phyloP scores from a whole-genome alignment of 2,329 filamentous ascomycete genomes.

The Didymella sp. region DNA sequence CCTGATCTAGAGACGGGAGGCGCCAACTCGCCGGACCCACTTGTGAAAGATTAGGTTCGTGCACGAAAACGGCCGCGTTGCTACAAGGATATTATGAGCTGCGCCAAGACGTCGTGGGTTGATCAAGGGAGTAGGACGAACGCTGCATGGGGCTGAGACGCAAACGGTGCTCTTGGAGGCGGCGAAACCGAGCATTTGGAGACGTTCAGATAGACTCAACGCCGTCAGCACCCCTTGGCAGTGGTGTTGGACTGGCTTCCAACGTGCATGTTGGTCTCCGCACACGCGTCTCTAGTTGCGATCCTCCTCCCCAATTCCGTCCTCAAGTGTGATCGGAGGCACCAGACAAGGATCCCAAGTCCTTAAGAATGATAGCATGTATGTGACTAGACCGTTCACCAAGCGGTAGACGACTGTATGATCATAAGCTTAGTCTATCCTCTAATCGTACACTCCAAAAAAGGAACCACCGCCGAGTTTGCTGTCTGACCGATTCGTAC shows the following conservation, averaged over 20 bases:
- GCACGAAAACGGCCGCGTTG: slow-evolving; percentile 14
- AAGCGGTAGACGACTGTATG: background rate
- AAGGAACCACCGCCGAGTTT: background rate
- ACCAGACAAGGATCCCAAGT: slow-evolving; percentile 12
- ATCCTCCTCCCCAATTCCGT: background rate
- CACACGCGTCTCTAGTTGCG: slow-evolving; percentile 5
- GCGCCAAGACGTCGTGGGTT: slow-evolving; percentile 21
- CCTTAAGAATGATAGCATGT: slow-evolving; percentile 4
- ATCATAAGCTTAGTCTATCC: background rate
- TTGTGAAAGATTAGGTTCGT: slow-evolving; percentile 18
- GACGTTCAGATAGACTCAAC: background rate
- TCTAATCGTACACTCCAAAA: slow-evolving; percentile 1
- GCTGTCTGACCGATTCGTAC: slow-evolving; percentile 8
- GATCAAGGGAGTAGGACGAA: slow-evolving; percentile 13
- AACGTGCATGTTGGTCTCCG: slow-evolving; percentile 5
- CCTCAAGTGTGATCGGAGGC: slow-evolving; percentile 1
- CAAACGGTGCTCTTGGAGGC: background rate
- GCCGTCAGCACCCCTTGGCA: slow-evolving; percentile 5
- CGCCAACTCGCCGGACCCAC: slow-evolving; percentile 17
- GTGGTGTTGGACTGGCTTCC: slow-evolving; percentile 1
- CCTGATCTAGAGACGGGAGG: slow-evolving; percentile 10
- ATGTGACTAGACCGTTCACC: background rate
- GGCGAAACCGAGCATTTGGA: slow-evolving; percentile 2
- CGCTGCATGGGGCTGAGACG: slow-evolving; percentile 16
- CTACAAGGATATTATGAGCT: slow-evolving; percentile 20